A percentile compares a stretch with the other conserved stretches of the same genome.
These are phyloP conservation scores for Panicum virgatum DNA, from an alignment of 202 grass and related monocot genomes.

Conservation along the genomic window DNA sequence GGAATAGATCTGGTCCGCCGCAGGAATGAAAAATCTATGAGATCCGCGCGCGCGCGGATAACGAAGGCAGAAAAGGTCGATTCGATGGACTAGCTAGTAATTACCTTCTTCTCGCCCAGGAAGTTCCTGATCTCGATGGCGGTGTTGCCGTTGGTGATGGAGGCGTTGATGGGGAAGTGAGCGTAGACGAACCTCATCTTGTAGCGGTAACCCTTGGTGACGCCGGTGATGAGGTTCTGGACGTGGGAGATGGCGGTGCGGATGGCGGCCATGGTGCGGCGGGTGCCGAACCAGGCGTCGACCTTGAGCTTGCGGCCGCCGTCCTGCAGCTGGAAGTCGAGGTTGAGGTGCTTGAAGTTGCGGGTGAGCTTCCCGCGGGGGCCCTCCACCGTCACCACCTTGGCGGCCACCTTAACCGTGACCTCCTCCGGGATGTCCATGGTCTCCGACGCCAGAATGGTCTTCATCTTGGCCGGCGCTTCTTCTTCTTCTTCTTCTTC, in stretches of 20 bases:
- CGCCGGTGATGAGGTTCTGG: conserved; percentile 72
- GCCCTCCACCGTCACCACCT: conserved; percentile 62
- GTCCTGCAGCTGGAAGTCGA: conserved; percentile 65
- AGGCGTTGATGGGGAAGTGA: conserved; percentile 77
- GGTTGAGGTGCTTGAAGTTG: conserved; percentile 80
- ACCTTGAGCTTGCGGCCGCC: conserved; percentile 64
- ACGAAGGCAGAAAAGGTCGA: too few species aligned
- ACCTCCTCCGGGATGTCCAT: conserved; percentile 73
- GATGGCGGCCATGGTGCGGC: conserved; percentile 71
- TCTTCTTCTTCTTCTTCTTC: not conserved
- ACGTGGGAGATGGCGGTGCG: conserved; percentile 78
- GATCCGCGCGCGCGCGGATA: too few species aligned
- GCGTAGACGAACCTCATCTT: conserved; percentile 84
- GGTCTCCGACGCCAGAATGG: conserved; percentile 60
- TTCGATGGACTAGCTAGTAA: too few species aligned
- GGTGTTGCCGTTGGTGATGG: conserved; percentile 54
- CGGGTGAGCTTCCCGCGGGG: conserved; percentile 62
- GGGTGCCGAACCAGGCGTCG: conserved; percentile 73
- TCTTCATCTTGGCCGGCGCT: conserved; percentile 52
- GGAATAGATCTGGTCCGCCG: not conserved
- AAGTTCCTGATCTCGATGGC: conserved; percentile 89
- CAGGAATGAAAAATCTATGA: too few species aligned
- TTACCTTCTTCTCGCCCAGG: conserved; percentile 86
- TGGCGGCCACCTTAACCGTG: conserved; percentile 59
- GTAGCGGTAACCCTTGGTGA: conserved; percentile 71